Evolutionary conservation across 495 filamentous ascomycete genomes (phyloP).

Genomic region (Mytilinidion resinicola): DNA sequence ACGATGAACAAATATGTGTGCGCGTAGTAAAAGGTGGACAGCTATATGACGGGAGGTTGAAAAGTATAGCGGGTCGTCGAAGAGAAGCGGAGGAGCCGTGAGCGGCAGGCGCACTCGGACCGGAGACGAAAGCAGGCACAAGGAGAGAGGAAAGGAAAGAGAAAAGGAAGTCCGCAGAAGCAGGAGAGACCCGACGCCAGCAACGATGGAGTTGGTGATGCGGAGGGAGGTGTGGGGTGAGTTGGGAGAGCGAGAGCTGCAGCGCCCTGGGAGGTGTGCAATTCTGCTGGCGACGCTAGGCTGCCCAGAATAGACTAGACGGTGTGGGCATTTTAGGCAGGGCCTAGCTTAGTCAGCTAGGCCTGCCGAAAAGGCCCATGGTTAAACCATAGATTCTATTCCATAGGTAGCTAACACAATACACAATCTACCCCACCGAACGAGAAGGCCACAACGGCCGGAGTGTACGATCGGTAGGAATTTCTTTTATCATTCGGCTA

Average conservation of each 20-base stretch:
- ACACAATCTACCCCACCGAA: too few species aligned
- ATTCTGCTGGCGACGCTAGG: background rate
- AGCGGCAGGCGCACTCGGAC: slow-evolving; percentile 4
- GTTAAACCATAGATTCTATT: too few species aligned
- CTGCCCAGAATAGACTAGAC: too few species aligned
- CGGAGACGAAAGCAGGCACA: slow-evolving; percentile 19
- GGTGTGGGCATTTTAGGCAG: too few species aligned
- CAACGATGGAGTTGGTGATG: slow-evolving; percentile 20
- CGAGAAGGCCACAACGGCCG: too few species aligned
- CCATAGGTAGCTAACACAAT: too few species aligned
- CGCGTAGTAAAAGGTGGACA: background rate
- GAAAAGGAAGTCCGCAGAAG: slow-evolving; percentile 18
- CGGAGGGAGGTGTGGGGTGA: slow-evolving; percentile 22
- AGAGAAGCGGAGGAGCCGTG: slow-evolving; percentile 8
- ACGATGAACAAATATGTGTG: slow-evolving; percentile 3
- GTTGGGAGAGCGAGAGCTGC: slow-evolving; percentile 4
- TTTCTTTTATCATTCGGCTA: too few species aligned
- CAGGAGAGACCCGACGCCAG: slow-evolving; percentile 27
- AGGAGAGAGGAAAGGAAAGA: slow-evolving; percentile 23
- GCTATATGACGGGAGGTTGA: background rate
- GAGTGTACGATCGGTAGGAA: slow-evolving; percentile 7
- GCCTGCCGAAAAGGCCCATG: too few species aligned
- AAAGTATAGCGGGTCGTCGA: slow-evolving; percentile 10
- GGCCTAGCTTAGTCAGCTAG: too few species aligned
- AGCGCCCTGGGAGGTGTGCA: background rate